Conservation (phyloP, 2,329 filamentous ascomycete genomes). For the Cryphonectria naterciae region DNA sequence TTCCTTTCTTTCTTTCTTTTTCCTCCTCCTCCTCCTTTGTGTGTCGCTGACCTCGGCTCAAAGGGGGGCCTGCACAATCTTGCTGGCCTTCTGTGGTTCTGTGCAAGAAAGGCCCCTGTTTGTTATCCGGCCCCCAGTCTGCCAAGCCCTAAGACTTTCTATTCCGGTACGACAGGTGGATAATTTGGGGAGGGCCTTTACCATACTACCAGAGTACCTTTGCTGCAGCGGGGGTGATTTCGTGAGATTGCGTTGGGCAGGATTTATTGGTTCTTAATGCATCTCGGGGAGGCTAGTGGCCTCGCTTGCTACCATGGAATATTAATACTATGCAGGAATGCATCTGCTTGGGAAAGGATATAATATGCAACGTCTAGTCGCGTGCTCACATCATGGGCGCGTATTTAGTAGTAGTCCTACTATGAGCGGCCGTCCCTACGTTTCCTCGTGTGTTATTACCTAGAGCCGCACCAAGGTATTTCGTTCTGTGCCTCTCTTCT, state of each 20-base stretch:
- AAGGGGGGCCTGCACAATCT: neutral
- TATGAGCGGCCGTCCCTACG: neutral
- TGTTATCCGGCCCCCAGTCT: neutral
- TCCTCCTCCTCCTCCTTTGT: neutral
- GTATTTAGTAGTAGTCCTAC: neutral
- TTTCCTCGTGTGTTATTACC: neutral
- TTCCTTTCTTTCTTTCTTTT: neutral
- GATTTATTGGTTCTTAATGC: slow-evolving; percentile 3
- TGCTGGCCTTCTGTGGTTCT: neutral
- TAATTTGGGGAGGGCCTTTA: neutral
- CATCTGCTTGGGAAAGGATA: neutral
- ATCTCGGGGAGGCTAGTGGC: neutral
- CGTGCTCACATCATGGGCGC: slow-evolving; percentile 1
- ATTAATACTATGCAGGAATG: neutral
- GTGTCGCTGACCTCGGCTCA: neutral
- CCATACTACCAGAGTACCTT: neutral
- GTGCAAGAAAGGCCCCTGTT: slow-evolving; percentile 2
- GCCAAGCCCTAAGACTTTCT: neutral
- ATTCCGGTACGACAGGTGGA: neutral
- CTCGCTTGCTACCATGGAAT: neutral
- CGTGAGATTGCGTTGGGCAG: neutral
- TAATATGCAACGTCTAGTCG: neutral
- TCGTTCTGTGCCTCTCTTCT: neutral
- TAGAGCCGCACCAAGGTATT: neutral
- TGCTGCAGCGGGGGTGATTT: neutral